Evolutionary conservation across 2,329 filamentous ascomycete species (phyloP).

Genomic region (Claviceps pusilla): DNA sequence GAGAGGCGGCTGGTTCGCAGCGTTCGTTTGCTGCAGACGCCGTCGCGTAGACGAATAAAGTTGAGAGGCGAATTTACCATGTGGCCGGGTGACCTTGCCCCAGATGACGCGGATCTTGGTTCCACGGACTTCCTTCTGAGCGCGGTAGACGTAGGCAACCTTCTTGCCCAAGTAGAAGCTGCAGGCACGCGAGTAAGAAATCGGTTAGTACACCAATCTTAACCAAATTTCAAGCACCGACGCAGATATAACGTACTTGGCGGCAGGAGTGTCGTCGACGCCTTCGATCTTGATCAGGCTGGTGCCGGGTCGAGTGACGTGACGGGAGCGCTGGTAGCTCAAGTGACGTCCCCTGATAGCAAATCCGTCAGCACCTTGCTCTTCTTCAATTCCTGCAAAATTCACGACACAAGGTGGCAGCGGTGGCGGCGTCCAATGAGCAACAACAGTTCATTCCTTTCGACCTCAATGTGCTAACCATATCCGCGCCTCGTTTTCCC

Average conservation of each 20-base stretch:
- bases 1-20: not conserved
- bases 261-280: constrained; percentile 77
- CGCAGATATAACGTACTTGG: constrained; percentile 47
- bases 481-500: not conserved
- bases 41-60: not conserved
- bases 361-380: constrained; percentile 1
- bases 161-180: constrained; percentile 98
- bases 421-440: not conserved
- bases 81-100: constrained; percentile 93
- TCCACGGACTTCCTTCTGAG: constrained; percentile 83
- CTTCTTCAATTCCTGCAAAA: not conserved
- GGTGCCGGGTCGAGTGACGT: constrained; percentile 77
- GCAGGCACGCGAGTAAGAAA: constrained; percentile 5
- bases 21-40: not conserved
- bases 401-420: not conserved
- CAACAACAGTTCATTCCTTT: not conserved
- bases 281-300: constrained; percentile 98
- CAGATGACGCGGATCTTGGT: constrained; percentile 99
- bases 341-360: constrained; percentile 77
- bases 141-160: constrained; percentile 97
- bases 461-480: not conserved
- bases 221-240: not conserved
- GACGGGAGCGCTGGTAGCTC: constrained; percentile 92
- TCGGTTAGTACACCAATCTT: constrained; percentile 12
- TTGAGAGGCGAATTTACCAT: constrained; percentile 47